Base-by-base conservation (phyloP, 2,329 filamentous ascomycete genomes). In the Monilinia vaccinii-corymbosi region DNA sequence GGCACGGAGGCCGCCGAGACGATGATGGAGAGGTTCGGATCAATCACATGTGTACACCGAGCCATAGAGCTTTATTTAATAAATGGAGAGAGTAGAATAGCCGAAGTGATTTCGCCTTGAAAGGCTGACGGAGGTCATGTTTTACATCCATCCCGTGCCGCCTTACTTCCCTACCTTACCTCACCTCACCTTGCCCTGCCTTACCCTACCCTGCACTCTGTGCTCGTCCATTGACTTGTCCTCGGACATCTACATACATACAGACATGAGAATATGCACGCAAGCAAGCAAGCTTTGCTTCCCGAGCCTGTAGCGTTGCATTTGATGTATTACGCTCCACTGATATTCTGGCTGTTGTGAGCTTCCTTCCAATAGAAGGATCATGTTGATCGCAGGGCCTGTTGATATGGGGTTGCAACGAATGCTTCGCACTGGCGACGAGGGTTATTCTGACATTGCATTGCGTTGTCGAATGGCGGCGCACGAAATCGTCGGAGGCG, bases 101-200 rank as follows among this genome's bases (percentile, higher is more conserved):
- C 51, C 38, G 18, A 32, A 18, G 31, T 44, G 1, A 38, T 11
- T 60, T 60, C 25, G 50, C 58, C 58, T 60, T 60, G n/a, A 56
- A 60, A 34, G 50, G 58, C 44, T 48, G 50, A 60, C 36, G 50
- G 50, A 42, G 14, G 42, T 28, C 46, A 44, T 58, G 47, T 58
- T 58, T 36, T 34, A 58, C 46, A 51, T 44, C 25, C 25, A 44
- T 9, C n/a, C 28, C 40, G 40, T 53, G 23, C 40, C 48, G 48
- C 48, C 14, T 44, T 44, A 32, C 18, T 53, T 53, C 38, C 38
- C 21, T 44, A 23, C 40, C n/a, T 31, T 42, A 42, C 25, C 36
- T 34, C 4, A 34, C 32, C 32, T 11, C 9, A 32, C 31, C 32
- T 34, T n/a, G n/a, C n/a, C n/a, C n/a, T n/a, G 6, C 25, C 36